Evolutionary conservation across 108 stramenopile species (phyloP), one percentile per base, ranked within the genome.

Genomic region (Thalassiosira profunda): DNA sequence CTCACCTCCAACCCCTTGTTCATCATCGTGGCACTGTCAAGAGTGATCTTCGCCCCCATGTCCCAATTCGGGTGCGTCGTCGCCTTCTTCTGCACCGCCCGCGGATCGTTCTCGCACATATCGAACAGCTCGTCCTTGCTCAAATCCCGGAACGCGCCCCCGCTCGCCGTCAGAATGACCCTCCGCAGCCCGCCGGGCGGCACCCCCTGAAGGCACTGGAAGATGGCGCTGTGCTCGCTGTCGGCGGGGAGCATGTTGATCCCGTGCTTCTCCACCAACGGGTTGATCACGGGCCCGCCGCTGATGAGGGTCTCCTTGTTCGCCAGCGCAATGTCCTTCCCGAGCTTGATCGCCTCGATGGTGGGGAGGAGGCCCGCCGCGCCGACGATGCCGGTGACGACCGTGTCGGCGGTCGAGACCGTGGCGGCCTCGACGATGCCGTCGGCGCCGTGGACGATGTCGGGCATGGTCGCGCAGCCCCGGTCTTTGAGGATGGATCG

Each of bases 11-110:
- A 75, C 7, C 97, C 98, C 86, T 98, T 98, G 80, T 98, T 98
- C 95, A 97, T 97, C 98, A 98, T 98, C 12, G 98, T 98, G 28
- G 98, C 98, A 65, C 90, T 92, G 72, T 98, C 98, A 17, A 98
- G 76, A 6, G 98, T 98, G 65, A 98, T 98, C 76, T 94, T 94
- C 61, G 92, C 92, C 53, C 92, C 92, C 92, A 94, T 94, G 62
- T 94, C 89, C 92, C 92, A 94, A 75, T 98, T 98, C 17, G 98
- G 98, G 80, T 98, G 98, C 42, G 95, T 98, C n/a, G 95, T 96
- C 23, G 95, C 95, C 87, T 94, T 96, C 75, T 85, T 87, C 72
- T 91, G 92, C 21, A 96, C 89, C 12, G 84, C 87, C 33, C 84
- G 71, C 14, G 89, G 87, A 51, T 96, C 92, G 8, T 89, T 76